phyloP scores from a whole-genome alignment of 2,329 filamentous ascomycete species.

The Penicillium sp. region DNA sequence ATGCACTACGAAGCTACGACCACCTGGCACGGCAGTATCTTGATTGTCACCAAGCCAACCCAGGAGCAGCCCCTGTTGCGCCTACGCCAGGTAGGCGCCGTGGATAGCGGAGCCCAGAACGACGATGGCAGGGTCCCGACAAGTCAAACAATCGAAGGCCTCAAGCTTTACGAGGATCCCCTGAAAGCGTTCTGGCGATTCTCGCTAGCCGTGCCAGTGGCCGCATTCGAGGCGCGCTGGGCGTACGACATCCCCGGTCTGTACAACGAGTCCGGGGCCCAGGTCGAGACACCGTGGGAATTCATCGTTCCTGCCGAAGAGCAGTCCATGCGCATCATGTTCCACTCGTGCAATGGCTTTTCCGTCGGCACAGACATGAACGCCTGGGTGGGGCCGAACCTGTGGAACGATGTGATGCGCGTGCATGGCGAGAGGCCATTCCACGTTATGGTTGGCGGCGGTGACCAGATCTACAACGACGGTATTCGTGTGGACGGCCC shows the following conservation, averaged over 20 bases:
- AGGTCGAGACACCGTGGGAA: conserved; percentile 52
- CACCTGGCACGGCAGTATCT: conserved; percentile 78
- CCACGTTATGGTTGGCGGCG: conserved; percentile 78
- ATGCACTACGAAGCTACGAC: conserved; percentile 40
- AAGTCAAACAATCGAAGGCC: conserved; percentile 38
- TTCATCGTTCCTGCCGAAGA: conserved; percentile 60
- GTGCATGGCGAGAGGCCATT: conserved; percentile 61
- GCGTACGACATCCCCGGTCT: conserved; percentile 72
- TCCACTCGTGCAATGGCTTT: conserved; percentile 69
- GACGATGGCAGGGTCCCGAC: conserved; percentile 13
- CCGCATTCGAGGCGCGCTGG: conserved; percentile 72
- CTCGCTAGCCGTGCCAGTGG: conserved; percentile 63
- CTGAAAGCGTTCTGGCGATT: conserved; percentile 62
- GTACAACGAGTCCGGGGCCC: conserved; percentile 58
- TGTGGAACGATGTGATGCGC: conserved; percentile 66
- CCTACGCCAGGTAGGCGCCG: conserved; percentile 38
- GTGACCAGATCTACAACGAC: conserved; percentile 79
- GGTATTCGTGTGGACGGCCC: conserved; percentile 83
- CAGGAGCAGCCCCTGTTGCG: conserved; percentile 62
- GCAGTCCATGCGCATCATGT: conserved; percentile 70
- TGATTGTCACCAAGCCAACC: conserved; percentile 76
- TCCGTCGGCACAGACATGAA: conserved; percentile 65
- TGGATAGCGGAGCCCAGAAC: conserved; percentile 25
- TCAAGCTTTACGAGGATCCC: conserved; percentile 62
- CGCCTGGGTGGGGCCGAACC: conserved; percentile 59